Percentiles rank a stretch among this genome's conserved stretches.
Evolutionary conservation across 768 basidiomycete species (phyloP).

Genomic region (Naganishia onofrii): DNA sequence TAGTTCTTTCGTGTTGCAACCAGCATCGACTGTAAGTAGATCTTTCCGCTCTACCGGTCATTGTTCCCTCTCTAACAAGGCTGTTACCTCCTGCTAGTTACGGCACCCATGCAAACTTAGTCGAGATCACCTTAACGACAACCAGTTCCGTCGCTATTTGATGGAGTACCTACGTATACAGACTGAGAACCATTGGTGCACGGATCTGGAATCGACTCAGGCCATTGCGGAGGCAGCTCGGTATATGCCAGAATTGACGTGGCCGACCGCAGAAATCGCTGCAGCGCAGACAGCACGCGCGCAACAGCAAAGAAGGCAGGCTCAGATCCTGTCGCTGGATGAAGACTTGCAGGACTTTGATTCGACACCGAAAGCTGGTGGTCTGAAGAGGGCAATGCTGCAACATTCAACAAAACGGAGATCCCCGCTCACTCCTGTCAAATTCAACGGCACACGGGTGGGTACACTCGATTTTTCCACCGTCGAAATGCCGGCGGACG

Average conservation of each 20-base stretch:
- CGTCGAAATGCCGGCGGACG: background rate
- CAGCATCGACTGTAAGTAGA: background rate
- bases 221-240: conserved; percentile 7
- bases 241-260: conserved; percentile 26
- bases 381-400: background rate
- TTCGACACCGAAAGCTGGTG: conserved; percentile 2
- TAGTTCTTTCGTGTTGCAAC: background rate
- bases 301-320: conserved; percentile 2
- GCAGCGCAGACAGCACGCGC: background rate
- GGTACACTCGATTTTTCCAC: background rate
- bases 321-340: background rate
- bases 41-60: no score
- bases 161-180: conserved; percentile 19
- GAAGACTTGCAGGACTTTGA: conserved; percentile 2
- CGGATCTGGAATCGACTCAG: conserved; percentile 19
- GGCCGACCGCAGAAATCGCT: conserved; percentile 16
- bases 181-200: conserved; percentile 21
- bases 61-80: background rate
- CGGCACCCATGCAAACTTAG: conserved; percentile 26
- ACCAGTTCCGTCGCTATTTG: conserved; percentile 22
- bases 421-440: conserved; percentile 14
- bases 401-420: background rate
- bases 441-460: conserved; percentile 7
- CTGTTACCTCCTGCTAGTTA: background rate
- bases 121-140: conserved; percentile 23